Evolutionary conservation across 495 filamentous ascomycete species (phyloP).

Genomic region (Lindgomyces ingoldianus): DNA sequence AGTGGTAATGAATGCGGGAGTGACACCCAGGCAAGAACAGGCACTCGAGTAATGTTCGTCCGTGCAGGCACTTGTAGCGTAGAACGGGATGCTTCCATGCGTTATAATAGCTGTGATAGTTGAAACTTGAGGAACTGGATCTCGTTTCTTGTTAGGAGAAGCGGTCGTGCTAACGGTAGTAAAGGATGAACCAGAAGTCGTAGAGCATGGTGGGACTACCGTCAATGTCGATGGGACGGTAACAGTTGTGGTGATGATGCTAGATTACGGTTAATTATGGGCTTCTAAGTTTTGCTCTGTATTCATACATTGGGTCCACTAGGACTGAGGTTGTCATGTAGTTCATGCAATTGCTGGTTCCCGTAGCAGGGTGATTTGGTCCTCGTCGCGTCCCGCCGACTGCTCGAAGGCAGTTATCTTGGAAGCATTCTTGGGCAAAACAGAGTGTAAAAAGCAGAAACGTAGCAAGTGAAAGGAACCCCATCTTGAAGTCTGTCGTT

Average conservation of each 20-base stretch:
- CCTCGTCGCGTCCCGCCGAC: constrained; percentile 27
- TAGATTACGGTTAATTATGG: background rate
- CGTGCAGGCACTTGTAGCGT: constrained; percentile 26
- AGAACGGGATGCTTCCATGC: constrained; percentile 14
- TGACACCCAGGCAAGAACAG: constrained; percentile 19
- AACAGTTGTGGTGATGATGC: constrained; percentile 8
- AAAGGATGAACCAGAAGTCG: background rate
- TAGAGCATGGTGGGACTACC: background rate
- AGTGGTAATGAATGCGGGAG: background rate
- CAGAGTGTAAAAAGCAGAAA: constrained; percentile 7
- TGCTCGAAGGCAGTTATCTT: constrained; percentile 29
- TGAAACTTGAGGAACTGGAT: background rate
- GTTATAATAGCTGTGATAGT: background rate
- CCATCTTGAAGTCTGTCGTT: constrained; percentile 16
- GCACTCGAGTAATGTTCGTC: constrained; percentile 17
- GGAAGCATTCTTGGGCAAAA: constrained; percentile 20
- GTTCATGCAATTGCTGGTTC: constrained; percentile 18
- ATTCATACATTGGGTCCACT: constrained; percentile 23
- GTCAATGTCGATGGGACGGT: constrained; percentile 5
- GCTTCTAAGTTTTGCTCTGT: background rate
- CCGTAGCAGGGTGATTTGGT: constrained; percentile 21
- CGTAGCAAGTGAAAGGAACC: constrained; percentile 9
- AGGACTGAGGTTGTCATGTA: constrained; percentile 28
- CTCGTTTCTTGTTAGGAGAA: background rate
- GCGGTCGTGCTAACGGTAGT: background rate